Evolutionary conservation across 2,329 filamentous ascomycete species (phyloP).

Genomic region (Neurospora crassa): DNA sequence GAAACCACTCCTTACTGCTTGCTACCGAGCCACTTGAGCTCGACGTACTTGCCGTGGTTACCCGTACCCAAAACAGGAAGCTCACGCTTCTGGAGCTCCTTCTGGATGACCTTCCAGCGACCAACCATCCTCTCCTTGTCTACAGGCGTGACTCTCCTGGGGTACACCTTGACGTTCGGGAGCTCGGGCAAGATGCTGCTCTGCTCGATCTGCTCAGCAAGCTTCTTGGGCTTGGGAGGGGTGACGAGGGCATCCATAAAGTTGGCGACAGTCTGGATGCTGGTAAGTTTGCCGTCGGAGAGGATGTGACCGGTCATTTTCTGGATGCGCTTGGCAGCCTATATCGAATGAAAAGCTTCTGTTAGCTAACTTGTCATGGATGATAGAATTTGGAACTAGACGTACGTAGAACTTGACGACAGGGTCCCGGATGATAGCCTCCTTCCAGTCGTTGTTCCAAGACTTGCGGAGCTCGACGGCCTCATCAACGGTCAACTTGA

Average conservation of each 20-base stretch:
- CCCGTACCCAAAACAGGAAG: slow-evolving; percentile 24
- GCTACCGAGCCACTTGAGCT: slow-evolving; percentile 21
- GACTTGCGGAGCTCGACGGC: slow-evolving; percentile 31
- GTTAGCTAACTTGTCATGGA: slow-evolving; percentile 8
- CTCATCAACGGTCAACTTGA: slow-evolving; percentile 25
- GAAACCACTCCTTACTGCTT: slow-evolving; percentile 5
- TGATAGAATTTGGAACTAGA: background rate
- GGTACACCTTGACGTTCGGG: slow-evolving; percentile 62
- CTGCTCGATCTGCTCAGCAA: slow-evolving; percentile 49
- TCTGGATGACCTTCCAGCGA: slow-evolving; percentile 28
- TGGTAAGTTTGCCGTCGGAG: slow-evolving; percentile 57
- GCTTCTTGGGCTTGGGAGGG: slow-evolving; percentile 48
- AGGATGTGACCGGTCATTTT: slow-evolving; percentile 73
- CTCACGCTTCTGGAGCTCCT: slow-evolving; percentile 24
- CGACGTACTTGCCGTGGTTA: slow-evolving; percentile 19
- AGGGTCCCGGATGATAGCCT: slow-evolving; percentile 44
- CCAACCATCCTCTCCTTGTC: slow-evolving; percentile 26
- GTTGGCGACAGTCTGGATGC: slow-evolving; percentile 42
- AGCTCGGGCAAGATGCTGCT: slow-evolving; percentile 39
- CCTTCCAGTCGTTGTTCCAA: slow-evolving; percentile 49
- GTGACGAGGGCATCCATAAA: slow-evolving; percentile 45
- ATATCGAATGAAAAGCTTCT: background rate
- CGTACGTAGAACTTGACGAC: slow-evolving; percentile 64
- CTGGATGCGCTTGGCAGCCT: slow-evolving; percentile 74
- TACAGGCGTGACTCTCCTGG: slow-evolving; percentile 56